Evolutionary conservation across 768 basidiomycete species (phyloP), one percentile per base, ranked within the genome.

Genomic region (Suillus discolor): DNA sequence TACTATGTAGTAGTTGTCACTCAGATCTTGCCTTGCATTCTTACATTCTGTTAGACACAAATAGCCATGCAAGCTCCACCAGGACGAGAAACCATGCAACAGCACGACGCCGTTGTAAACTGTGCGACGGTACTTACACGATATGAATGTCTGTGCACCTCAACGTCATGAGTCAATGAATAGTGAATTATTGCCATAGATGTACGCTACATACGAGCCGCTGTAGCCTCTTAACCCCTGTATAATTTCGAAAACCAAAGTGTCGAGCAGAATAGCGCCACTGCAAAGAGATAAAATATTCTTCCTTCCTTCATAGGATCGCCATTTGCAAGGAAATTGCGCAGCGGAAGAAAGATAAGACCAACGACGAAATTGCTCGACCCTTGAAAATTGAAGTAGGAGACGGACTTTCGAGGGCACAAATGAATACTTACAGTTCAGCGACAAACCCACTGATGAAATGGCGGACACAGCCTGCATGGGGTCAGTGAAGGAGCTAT

Each of bases 221-320:
- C n/a, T 11, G n/a, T 47, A 23, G 41, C 9, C 20, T 39, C 12
- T 72, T 67, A 77, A 47, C 66, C 70, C 57, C 62, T 69, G 61
- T 77, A 77, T 11, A 78, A 41, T 57, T 62, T 74, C 60, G 64
- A 68, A 67, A 77, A 77, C 57, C 54, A 66, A 47, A 20, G 44
- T 3, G 71, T 60, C 5, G 74, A 70, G 47, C 68, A 69, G 20
- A 77, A 63, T 59, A 96, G 79, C 15, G 89, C 71, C 0, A 71
- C 81, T 2, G 87, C 90, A 72, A 97, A 98, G 5, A 96, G 78
- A 71, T 90, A 96, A 74, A 98, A 98, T 3, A 98, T 88, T 55
- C 91, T 84, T n/a, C 95, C 95, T 71, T 93, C 90, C 68, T 92
- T 90, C 71, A 71, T 70, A 1, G 79, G 75, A 53, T 83, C 80